phyloP scores from a whole-genome alignment of 257 asterid species.

The Gentiana straminea region DNA sequence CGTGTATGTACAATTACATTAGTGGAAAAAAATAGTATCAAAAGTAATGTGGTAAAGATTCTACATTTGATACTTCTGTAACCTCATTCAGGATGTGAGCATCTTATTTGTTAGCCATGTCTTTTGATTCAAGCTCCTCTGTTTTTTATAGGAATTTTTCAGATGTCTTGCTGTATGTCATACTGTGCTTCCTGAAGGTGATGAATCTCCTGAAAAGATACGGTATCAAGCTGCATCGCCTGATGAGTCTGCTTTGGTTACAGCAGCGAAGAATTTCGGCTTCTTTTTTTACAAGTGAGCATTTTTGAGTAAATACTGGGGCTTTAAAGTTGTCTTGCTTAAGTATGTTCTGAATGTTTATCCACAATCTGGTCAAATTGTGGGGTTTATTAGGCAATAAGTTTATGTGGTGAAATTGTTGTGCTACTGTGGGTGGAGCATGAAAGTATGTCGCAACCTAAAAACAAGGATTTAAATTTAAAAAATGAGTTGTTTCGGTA shows the following conservation, averaged over 20 bases:
- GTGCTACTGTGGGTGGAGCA: background rate
- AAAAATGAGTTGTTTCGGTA: too few relatives aligned
- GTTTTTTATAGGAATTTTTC: conserved; percentile 74
- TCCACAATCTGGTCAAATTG: background rate
- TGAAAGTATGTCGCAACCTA: too few relatives aligned
- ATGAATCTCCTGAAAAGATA: conserved; percentile 89
- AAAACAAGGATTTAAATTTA: too few relatives aligned
- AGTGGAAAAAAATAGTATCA: too few relatives aligned
- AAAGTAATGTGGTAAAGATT: too few relatives aligned
- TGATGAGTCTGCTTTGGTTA: conserved; percentile 93
- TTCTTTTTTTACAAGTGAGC: conserved; percentile 91
- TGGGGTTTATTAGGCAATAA: background rate
- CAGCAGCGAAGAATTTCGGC: conserved; percentile 96
- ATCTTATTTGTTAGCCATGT: conserved; percentile 6
- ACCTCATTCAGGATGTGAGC: background rate
- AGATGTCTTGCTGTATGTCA: conserved; percentile 99
- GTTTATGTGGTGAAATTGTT: background rate
- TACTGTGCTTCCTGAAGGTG: conserved; percentile 99
- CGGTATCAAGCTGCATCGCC: conserved; percentile 99
- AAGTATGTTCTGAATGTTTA: background rate
- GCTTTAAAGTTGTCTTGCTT: too few relatives aligned
- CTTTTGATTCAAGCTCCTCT: conserved; percentile 7
- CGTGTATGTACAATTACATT: too few relatives aligned
- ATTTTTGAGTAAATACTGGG: background rate
- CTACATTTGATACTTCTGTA: too few relatives aligned